Conservation (phyloP, 257 asterid genomes). For the Capsicum pubescens region DNA sequence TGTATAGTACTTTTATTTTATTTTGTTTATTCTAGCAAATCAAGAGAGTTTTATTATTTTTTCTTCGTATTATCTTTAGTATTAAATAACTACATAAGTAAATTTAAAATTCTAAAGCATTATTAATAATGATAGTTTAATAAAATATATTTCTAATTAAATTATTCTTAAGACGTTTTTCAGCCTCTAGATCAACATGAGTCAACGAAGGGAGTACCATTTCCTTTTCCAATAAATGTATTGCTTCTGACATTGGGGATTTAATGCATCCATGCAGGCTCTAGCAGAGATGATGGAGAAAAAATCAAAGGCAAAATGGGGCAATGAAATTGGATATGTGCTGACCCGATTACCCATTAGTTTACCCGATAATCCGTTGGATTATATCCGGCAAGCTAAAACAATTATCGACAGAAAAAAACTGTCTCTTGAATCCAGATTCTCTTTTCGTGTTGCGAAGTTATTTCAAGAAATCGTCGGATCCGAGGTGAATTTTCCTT, state of each 20-base stretch:
- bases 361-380: constrained; percentile 48
- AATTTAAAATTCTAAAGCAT: too few relatives aligned
- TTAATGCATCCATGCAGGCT: constrained; percentile 35
- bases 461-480: constrained; percentile 41
- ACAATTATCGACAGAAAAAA: constrained; percentile 54
- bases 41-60: too few relatives aligned
- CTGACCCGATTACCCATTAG: constrained; percentile 42
- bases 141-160: too few relatives aligned
- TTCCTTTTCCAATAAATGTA: background rate
- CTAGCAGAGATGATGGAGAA: constrained; percentile 54
- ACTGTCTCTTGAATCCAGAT: constrained; percentile 48
- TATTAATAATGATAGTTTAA: too few relatives aligned
- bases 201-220: too few relatives aligned
- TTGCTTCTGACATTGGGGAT: background rate
- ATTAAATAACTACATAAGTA: too few relatives aligned
- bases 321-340: constrained; percentile 46
- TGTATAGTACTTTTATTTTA: too few relatives aligned
- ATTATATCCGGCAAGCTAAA: constrained; percentile 50
- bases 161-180: too few relatives aligned
- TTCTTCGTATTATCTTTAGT: too few relatives aligned
- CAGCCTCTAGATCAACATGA: too few relatives aligned
- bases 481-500: constrained; percentile 34
- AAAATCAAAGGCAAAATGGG: constrained; percentile 50
- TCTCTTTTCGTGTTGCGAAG: constrained; percentile 25
- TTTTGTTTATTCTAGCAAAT: too few relatives aligned